These are phyloP conservation scores for Flammula alnicola DNA, from an alignment of 1,284 basidiomycete genomes.

Conservation along the genomic window DNA sequence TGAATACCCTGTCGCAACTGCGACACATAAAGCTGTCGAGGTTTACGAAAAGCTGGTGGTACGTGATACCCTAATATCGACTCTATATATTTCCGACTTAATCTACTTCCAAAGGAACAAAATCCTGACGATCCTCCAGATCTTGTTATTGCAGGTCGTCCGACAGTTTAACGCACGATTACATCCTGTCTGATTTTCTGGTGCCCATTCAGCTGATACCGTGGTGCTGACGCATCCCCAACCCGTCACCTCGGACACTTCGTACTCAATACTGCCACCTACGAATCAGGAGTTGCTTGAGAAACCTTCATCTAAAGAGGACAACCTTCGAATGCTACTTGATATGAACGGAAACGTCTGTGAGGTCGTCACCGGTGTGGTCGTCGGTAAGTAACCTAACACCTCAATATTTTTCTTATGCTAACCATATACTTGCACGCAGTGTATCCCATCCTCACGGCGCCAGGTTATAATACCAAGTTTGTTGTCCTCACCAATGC, in stretches of 20 bases:
- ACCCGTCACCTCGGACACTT: constrained; percentile 56
- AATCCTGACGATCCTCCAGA: constrained; percentile 88
- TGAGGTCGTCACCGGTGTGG: constrained; percentile 91
- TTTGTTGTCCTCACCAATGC: constrained; percentile 35
- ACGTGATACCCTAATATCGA: constrained; percentile 33
- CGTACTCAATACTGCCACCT: constrained; percentile 51
- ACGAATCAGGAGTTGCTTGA: constrained; percentile 79
- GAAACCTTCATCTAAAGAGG: constrained; percentile 82
- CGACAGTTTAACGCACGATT: not conserved
- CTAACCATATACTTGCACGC: constrained; percentile 2
- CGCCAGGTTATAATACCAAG: constrained; percentile 89
- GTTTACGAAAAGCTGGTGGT: constrained; percentile 90
- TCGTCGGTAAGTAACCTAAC: constrained; percentile 59
- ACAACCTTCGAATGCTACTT: constrained; percentile 88
- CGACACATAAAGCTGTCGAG: constrained; percentile 89
- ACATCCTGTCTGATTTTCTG: constrained; percentile 1
- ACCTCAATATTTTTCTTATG: not conserved
- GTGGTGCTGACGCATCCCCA: constrained; percentile 84
- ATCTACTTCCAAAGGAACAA: constrained; percentile 43
- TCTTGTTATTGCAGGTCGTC: constrained; percentile 86
- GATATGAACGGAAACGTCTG: constrained; percentile 87
- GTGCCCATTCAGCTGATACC: constrained; percentile 73
- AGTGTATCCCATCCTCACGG: constrained; percentile 84
- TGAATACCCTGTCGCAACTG: constrained; percentile 94
- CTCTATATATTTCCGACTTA: not conserved